Base-by-base conservation (phyloP, 108 stramenopile genomes). In the Aureococcus anophagefferens region DNA sequence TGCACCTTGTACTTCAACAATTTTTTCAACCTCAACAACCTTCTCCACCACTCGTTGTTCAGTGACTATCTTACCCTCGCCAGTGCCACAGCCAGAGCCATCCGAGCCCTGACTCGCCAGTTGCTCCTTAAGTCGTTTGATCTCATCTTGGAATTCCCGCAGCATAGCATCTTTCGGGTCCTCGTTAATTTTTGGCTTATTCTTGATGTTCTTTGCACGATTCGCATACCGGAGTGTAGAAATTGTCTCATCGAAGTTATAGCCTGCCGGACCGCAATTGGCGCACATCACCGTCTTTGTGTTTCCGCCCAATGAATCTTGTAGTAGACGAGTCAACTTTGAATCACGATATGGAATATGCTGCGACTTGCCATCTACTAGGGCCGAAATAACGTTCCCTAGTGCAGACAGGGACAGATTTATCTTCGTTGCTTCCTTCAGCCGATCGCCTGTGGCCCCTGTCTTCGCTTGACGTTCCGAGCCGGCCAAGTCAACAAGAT, bases 291-390 rank as follows among this genome's bases (percentile, higher is more conserved):
- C 85, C 25, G 51, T 59, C 25, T 89, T 84, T 0, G 91, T 89
- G 78, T 96, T 96, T 34, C 95, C 95, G 32, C 93, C 93, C 36
- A 99, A 81, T 9, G 94, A 93, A 69, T 97, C 95, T 72, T 99
- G 97, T n/a, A 99, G 87, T 35, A 99, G 93, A 0, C 99, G 87
- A 32, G 99, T 99, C 62, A 99, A 83, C 79, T 99, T 99, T 11
- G 93, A 94, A 82, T 99, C 99, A 18, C 97, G 88, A 84, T 98
- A 99, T n/a, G 97, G 97, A 62, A 99, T 89, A 71, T 99, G 97
- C 66, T 87, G 83, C 15, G 91, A 90, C 77, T 92, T 94, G 36
- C 90, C 87, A 74, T 95, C 89, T 28, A 97, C 96, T 11, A 99
- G 91, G 13, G 96, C 95, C 35, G 84, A 84, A 72, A 99, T 99